Conservation (phyloP, 2,329 filamentous ascomycete species). For the Fusarium xylarioides region DNA sequence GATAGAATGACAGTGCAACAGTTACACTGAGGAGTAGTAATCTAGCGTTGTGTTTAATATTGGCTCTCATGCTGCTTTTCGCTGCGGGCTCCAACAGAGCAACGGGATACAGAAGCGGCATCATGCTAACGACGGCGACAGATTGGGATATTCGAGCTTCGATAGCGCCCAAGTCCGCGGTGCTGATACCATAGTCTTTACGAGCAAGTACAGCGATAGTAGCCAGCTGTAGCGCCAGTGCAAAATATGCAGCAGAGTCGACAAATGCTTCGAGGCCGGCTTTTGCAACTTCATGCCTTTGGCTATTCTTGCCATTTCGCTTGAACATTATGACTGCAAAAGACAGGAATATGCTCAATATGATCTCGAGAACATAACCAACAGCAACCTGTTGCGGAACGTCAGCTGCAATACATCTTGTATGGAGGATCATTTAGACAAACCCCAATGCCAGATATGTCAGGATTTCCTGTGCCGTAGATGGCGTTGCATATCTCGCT, state of each 20-base stretch:
- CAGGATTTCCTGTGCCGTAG: constrained; percentile 34
- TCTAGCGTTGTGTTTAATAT: constrained; percentile 10
- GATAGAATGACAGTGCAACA: constrained; percentile 34
- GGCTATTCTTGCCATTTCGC: background rate
- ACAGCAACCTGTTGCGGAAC: constrained; percentile 3
- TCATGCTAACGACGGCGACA: constrained; percentile 34
- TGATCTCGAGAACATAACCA: constrained; percentile 19
- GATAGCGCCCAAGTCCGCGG: constrained; percentile 32
- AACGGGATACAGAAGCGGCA: constrained; percentile 36
- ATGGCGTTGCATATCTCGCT: constrained; percentile 28
- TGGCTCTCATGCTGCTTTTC: background rate
- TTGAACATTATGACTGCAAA: constrained; percentile 4
- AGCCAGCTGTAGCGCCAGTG: constrained; percentile 34
- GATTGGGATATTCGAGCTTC: constrained; percentile 35
- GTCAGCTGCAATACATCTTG: background rate
- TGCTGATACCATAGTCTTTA: constrained; percentile 39
- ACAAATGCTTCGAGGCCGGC: constrained; percentile 23
- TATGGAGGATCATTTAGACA: background rate
- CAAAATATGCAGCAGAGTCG: constrained; percentile 36
- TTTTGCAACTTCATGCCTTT: background rate
- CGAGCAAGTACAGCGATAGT: constrained; percentile 30
- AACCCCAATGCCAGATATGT: constrained; percentile 39
- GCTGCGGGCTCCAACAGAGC: constrained; percentile 16
- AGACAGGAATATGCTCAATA: constrained; percentile 1
- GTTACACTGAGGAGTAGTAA: constrained; percentile 16